Evolutionary conservation across 176 grass and related monocot species (phyloP), one percentile per base, ranked within the genome.

Genomic region (Pharus latifolius): DNA sequence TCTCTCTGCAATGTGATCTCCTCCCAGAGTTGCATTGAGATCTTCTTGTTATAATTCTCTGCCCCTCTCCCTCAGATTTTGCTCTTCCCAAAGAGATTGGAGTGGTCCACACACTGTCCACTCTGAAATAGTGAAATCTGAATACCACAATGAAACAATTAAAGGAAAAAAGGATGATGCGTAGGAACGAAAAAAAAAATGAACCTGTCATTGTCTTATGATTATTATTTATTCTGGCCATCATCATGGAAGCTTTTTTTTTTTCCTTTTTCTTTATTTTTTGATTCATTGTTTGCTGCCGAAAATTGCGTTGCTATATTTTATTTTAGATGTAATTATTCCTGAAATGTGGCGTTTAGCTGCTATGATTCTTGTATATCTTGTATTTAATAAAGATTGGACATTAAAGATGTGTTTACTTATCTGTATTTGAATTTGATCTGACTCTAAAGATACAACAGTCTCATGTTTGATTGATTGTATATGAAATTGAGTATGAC

Each of bases 141-240:
- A 28, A 63, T 45, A 25, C 1, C 26, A 0, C 27, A 42, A 72
- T 16, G 41, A 62, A 40, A 25, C 17, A 29, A 19, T 14, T 5
- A 29, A 10, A 14, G 34, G 17, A 46, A 33, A 41, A 14, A 32
- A 22, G 54, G 45, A 54, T 3, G 34, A 56, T 23, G 11, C 4
- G 74, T 41, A 11, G 33, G 32, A 32, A 57, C 25, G 35, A 82
- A 23, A 34, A 24, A 67, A 46, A 10, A 33, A 47, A 56, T n/a
- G 9, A 23, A 62, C 0, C 54, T 48, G 69, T 79, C 69, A 68
- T 69, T 79, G 69, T 35, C 11, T 22, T 20, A 74, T 68, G 61
- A 62, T 61, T 35, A 62, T 61, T 35, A 74, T 73, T 37, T 62
- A 34, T 48, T 20, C 50, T 9, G 20, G 15, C 11, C 56, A 31